phyloP scores from a whole-genome alignment of 352 stramenopile species.

The Pythium periplocum region DNA sequence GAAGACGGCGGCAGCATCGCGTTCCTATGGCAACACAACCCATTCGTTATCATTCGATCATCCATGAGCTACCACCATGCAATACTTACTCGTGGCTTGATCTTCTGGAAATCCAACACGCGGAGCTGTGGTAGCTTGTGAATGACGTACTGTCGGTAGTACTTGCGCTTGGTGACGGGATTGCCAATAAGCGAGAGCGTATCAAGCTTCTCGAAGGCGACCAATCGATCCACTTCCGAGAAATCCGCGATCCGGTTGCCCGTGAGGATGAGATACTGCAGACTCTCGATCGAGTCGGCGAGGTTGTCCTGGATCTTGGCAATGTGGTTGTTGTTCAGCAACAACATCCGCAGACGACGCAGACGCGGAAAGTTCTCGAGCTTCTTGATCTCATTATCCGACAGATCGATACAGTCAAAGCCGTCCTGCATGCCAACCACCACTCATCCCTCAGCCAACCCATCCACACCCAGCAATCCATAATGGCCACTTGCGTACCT shows the following conservation, averaged over 20 bases:
- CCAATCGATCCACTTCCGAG: conserved; percentile 79
- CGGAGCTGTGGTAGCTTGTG: conserved; percentile 84
- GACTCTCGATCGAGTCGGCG: conserved; percentile 67
- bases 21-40: conserved; percentile 41
- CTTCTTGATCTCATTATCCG: conserved; percentile 94
- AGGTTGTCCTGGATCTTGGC: conserved; percentile 77
- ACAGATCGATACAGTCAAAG: conserved; percentile 93
- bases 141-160: conserved; percentile 92
- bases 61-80: conserved; percentile 5
- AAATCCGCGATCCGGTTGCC: conserved; percentile 84
- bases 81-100: conserved; percentile 63
- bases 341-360: conserved; percentile 84
- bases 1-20: conserved; percentile 62
- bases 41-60: neutral
- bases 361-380: conserved; percentile 92
- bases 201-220: conserved; percentile 76
- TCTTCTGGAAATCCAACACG: conserved; percentile 84
- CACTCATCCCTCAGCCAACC: no score
- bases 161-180: conserved; percentile 84
- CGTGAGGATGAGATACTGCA: conserved; percentile 89
- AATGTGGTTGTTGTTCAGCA: conserved; percentile 93
- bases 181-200: conserved; percentile 85
- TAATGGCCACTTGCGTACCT: conserved; percentile 30
- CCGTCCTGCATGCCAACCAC: conserved; percentile 54
- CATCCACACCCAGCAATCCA: neutral